These are phyloP conservation scores for Capsicum pubescens DNA, from an alignment of 257 asterid species.

Conservation along the genomic window DNA sequence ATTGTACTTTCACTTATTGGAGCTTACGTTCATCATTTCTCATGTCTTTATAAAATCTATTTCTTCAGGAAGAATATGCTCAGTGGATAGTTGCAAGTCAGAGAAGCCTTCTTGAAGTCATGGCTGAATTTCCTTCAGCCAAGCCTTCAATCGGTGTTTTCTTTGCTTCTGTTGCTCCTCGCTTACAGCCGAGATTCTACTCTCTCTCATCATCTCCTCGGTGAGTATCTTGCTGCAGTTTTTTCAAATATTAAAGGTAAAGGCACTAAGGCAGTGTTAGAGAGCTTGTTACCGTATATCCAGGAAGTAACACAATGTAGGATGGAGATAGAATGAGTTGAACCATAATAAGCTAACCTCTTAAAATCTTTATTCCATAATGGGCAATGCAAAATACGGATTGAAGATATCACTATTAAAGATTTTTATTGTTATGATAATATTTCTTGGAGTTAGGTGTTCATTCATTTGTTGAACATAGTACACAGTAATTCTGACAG, in stretches of 20 bases:
- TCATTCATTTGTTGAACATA: too few species aligned
- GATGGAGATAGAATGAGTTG: not conserved
- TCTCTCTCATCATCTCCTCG: conserved; percentile 96
- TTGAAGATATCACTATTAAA: not conserved
- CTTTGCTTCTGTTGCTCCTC: conserved; percentile 94
- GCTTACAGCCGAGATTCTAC: conserved; percentile 93
- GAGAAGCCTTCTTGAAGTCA: conserved; percentile 92
- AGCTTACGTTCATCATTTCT: conserved; percentile 30
- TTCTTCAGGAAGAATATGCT: conserved; percentile 87
- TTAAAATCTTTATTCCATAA: not conserved
- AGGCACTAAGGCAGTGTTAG: not conserved
- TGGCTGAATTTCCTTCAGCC: conserved; percentile 91
- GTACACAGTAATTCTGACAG: not conserved
- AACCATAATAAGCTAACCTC: not conserved
- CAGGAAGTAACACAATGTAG: not conserved
- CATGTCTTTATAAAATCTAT: conserved; percentile 8
- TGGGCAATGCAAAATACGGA: not conserved
- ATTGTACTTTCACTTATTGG: conserved; percentile 8
- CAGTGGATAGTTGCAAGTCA: conserved; percentile 76
- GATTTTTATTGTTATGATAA: not conserved
- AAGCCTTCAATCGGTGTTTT: conserved; percentile 94
- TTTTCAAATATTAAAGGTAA: not conserved
- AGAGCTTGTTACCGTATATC: not conserved
- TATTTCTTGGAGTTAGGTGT: not conserved
- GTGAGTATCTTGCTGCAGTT: conserved; percentile 45